Evolutionary conservation across 2,329 filamentous ascomycete species (phyloP), one percentile per base, ranked within the genome.

Genomic region (Xylariomycetidae sp.): DNA sequence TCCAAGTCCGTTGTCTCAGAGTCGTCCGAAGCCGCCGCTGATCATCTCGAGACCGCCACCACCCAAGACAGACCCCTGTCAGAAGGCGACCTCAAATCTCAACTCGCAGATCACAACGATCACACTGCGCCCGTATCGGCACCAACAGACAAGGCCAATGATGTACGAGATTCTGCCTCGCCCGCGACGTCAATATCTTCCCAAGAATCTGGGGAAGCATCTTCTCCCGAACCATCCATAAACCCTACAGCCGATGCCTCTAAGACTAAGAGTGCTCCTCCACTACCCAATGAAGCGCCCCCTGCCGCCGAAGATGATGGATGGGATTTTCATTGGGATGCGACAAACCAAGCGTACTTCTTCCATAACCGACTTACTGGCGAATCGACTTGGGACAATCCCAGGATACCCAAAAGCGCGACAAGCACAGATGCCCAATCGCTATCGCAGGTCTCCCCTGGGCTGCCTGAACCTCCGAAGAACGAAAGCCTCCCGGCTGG

Each of bases 361-460:
- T 95, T 94, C 63, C 80, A 81, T 68, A 95, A 94, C 57, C 79
- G 82, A 46, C 81, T 85, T 57, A 92, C 85, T 4, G 72, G 77
- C 22, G 66, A 74, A 38, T 79, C 79, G 34, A 88, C 92, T 53
- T 92, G 88, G 83, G 84, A 90, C 22, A 95, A 95, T 51, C 88
- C 88, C 5, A 82, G 88, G 31, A 67, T 90, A 4, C 73, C 81
- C 5, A 63, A 66, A 30, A 44, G 56, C 6, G 34, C 51, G n/a
- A 38, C 53, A 16, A 39, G 57, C 5, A 38, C 51, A 8, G 34
- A 48, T 8, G 38, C 51, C 13, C 41, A 46, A 19, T 42, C 49
- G 25, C 50, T 45, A 28, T 42, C 48, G 12, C 38, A 53, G 25
- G 43, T 51, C 22, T 37, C 54, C 9, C 37, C 53, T 11, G 37